Percentiles rank a stretch among this genome's conserved stretches.
These are phyloP conservation scores for Aspergillus pseudoglaucus DNA, from an alignment of 2,329 filamentous ascomycete genomes.

Conservation along the genomic window DNA sequence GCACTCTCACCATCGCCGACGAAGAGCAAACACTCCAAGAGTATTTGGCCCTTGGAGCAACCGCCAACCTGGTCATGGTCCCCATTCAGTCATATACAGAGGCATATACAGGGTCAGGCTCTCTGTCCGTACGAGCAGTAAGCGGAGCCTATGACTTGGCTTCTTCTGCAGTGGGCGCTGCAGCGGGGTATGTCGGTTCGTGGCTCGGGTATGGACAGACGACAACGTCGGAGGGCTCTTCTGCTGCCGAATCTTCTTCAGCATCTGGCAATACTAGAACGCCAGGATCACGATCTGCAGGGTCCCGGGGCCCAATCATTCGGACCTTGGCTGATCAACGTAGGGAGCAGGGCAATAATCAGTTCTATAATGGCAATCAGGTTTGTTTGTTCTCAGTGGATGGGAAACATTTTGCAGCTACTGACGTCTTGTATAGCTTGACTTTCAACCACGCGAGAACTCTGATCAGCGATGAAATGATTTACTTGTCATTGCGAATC, in stretches of 20 bases:
- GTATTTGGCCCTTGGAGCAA: constrained; percentile 68
- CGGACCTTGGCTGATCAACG: constrained; percentile 51
- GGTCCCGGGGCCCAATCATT: constrained; percentile 32
- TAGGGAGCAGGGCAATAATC: constrained; percentile 52
- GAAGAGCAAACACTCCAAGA: constrained; percentile 58
- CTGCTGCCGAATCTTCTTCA: constrained; percentile 5
- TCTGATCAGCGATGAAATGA: constrained; percentile 5
- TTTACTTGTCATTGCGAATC: neutral
- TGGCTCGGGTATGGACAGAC: constrained; percentile 36
- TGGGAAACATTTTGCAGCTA: neutral
- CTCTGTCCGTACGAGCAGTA: constrained; percentile 37
- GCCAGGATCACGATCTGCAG: constrained; percentile 6
- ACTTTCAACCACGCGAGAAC: constrained; percentile 16
- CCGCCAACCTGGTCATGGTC: constrained; percentile 74
- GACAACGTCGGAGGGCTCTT: constrained; percentile 7
- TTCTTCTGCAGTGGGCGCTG: constrained; percentile 37
- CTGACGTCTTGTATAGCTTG: constrained; percentile 10
- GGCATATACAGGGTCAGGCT: constrained; percentile 46
- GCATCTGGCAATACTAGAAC: constrained; percentile 6
- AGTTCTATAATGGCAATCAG: constrained; percentile 89
- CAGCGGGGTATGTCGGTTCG: constrained; percentile 38
- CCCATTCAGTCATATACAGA: constrained; percentile 58
- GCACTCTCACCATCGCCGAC: constrained; percentile 65
- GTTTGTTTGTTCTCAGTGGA: constrained; percentile 43
- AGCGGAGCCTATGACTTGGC: constrained; percentile 37